Evolutionary conservation across 495 filamentous ascomycete species (phyloP).

Genomic region (Niebla homalea): DNA sequence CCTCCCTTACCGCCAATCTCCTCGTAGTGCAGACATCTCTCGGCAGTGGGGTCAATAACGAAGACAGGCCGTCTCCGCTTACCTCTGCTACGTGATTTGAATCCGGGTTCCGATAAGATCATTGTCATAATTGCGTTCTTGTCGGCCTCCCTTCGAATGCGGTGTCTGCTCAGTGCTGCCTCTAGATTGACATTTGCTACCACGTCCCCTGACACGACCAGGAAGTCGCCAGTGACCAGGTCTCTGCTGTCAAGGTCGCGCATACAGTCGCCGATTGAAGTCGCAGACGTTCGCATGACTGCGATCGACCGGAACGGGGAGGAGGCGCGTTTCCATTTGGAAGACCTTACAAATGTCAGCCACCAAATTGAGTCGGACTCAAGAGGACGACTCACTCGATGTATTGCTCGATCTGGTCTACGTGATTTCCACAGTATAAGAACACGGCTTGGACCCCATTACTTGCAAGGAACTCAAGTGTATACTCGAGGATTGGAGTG

Average conservation of each 20-base stretch:
- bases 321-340: conserved; percentile 53
- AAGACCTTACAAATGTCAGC: conserved; percentile 28
- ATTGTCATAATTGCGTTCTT: conserved; percentile 99
- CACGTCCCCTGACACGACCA: conserved; percentile 88
- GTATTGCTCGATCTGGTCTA: conserved; percentile 77
- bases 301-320: conserved; percentile 79
- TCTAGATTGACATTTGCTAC: conserved; percentile 82
- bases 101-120: conserved; percentile 69
- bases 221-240: conserved; percentile 79
- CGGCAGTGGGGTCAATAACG: conserved; percentile 64
- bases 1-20: conserved; percentile 38
- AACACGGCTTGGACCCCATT: conserved; percentile 85
- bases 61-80: conserved; percentile 68
- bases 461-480: conserved; percentile 88
- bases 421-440: conserved; percentile 81
- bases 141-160: conserved; percentile 65
- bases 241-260: conserved; percentile 80
- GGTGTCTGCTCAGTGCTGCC: conserved; percentile 61
- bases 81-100: conserved; percentile 58
- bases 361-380: not conserved
- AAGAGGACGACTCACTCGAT: conserved; percentile 38
- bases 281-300: conserved; percentile 75
- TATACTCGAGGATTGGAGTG: conserved; percentile 91
- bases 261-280: conserved; percentile 89
- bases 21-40: conserved; percentile 87